Evolutionary conservation across 192 early-diverging fungal species (phyloP).

Genomic region (Backusella liffmaniae): DNA sequence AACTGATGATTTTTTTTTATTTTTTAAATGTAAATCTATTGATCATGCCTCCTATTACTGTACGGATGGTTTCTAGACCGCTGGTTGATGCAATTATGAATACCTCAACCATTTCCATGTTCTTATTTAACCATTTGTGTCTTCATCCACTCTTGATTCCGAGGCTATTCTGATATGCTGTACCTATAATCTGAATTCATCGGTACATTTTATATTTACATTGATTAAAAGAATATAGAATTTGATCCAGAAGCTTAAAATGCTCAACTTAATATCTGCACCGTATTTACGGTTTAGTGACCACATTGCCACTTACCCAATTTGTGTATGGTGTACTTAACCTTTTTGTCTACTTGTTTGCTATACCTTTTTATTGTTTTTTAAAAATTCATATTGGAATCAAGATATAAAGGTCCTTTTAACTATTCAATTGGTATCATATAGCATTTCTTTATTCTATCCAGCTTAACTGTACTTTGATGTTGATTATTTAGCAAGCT

Average conservation of each 20-base stretch:
- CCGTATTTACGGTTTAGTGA: slow-evolving; percentile 64
- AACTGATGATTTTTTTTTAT: background rate
- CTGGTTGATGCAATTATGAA: slow-evolving; percentile 69
- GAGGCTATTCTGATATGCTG: background rate
- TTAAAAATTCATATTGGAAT: background rate
- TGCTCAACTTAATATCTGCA: slow-evolving; percentile 69
- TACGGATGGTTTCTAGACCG: slow-evolving; percentile 79
- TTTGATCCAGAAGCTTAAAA: slow-evolving; percentile 91
- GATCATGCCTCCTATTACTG: slow-evolving; percentile 77
- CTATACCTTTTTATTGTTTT: background rate
- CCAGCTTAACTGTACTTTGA: background rate
- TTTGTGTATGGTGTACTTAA: slow-evolving; percentile 43
- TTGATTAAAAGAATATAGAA: slow-evolving; percentile 69
- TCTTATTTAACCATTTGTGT: slow-evolving; percentile 68
- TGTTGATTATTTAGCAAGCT: background rate
- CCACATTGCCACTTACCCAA: slow-evolving; percentile 70
- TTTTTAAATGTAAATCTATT: slow-evolving; percentile 68
- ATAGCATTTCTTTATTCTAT: background rate
- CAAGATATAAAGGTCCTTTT: background rate
- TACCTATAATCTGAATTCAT: too few relatives aligned
- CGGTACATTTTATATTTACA: background rate
- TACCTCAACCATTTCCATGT: slow-evolving; percentile 53
- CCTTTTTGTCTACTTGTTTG: background rate
- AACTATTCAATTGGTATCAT: background rate
- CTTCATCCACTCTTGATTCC: background rate